Evolutionary conservation across 2,329 filamentous ascomycete species (phyloP), one percentile per base, ranked within the genome.

Genomic region (Paracamarosporium sp.): DNA sequence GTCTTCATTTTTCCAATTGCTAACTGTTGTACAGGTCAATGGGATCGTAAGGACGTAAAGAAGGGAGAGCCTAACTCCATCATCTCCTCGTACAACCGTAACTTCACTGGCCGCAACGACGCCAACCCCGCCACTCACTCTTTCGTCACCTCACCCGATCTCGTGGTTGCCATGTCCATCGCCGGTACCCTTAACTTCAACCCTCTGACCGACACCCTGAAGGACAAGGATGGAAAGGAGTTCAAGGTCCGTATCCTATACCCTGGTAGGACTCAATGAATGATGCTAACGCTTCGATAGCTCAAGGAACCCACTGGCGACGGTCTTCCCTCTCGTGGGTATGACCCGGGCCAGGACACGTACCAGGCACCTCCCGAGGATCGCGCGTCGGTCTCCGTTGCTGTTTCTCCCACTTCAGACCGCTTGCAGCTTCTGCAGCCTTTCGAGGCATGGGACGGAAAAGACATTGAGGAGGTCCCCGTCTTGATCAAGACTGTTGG

Each of bases 71-170:
- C 93, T 73, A 99, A 99, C 88, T 96, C 93, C 6, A 99, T 99
- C 78, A 85, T 99, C 77, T 97, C 93, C 45, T 98, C 95, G 27
- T 99, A 97, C 89, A 99, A 99, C 90, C 93, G 95, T 81, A 98
- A 99, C 88, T 98, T 99, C 85, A 98, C 94, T 61, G 94, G 94
- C 67, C 92, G 95, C 77, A 98, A 98, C 80, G 93, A 97, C 70
- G 93, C 91, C 67, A 98, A 97, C 86, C 93, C 93, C 38, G 92
- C 92, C 54, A 97, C 93, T 50, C 93, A 96, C 84, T 92, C 92
- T 57, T 97, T 97, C 79, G 93, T 96, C 67, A 90, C 93, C 64
- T 96, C 92, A 6, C 93, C 93, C 55, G 93, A 97, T 76, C 83
- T 97, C 61, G 92, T 96, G 41, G 91, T 96, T 53, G 93, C 93